These are phyloP conservation scores for Populus trichocarpa DNA, from an alignment of 441 rosid species.

Conservation along the genomic window DNA sequence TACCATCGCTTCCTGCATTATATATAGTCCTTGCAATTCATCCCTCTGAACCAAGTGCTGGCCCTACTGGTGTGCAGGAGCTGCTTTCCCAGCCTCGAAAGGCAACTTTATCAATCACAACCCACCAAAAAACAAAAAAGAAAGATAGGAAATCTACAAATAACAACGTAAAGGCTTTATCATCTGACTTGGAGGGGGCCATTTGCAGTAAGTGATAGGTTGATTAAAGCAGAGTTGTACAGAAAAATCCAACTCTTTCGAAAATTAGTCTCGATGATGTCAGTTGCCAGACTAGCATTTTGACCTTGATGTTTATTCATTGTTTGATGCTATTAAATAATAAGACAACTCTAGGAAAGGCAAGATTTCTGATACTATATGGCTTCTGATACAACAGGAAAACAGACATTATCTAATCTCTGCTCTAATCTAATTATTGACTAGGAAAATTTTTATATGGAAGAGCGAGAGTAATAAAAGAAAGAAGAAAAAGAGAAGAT, in stretches of 20 bases:
- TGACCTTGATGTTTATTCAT: not conserved
- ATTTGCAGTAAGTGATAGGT: not conserved
- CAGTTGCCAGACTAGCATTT: not conserved
- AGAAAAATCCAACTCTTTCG: not conserved
- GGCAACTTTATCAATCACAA: not conserved
- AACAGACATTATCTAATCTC: too few relatives aligned
- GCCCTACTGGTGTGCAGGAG: not conserved
- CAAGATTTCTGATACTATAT: too few relatives aligned
- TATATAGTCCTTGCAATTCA: not conserved
- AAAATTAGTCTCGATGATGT: not conserved
- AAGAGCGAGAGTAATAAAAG: too few relatives aligned
- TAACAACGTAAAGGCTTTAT: not conserved
- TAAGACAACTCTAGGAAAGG: too few relatives aligned
- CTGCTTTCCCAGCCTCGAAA: not conserved
- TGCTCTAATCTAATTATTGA: too few relatives aligned
- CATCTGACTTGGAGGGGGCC: not conserved
- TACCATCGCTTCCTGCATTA: not conserved
- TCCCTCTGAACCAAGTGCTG: not conserved
- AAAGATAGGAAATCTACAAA: not conserved
- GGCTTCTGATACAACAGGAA: too few relatives aligned
- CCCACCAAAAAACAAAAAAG: not conserved
- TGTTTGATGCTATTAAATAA: not conserved
- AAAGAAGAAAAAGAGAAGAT: too few relatives aligned
- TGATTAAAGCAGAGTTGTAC: not conserved
- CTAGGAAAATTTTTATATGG: too few relatives aligned